Evolutionary conservation across 345 rosid species (phyloP).

Genomic region (Mangifera indica): DNA sequence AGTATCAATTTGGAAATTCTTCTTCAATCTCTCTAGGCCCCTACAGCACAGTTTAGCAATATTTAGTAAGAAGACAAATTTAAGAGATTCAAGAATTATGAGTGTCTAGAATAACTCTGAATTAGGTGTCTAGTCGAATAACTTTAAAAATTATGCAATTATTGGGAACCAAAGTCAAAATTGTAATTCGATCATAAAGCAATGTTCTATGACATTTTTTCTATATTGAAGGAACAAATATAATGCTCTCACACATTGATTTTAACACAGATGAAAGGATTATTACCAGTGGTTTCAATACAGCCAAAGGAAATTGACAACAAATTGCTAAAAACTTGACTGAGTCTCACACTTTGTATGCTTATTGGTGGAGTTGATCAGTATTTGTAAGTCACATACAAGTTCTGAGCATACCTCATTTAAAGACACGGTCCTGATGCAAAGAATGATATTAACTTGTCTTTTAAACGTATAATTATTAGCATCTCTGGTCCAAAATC

Average conservation of each 20-base stretch:
- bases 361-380: background rate
- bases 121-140: background rate
- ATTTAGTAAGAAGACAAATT: background rate
- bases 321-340: background rate
- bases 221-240: background rate
- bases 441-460: background rate
- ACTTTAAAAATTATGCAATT: background rate
- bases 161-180: background rate
- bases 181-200: background rate
- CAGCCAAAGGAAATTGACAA: background rate
- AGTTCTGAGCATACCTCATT: too few species aligned
- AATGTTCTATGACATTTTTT: background rate
- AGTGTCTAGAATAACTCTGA: background rate
- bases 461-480: background rate
- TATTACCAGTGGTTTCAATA: background rate
- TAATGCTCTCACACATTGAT: background rate
- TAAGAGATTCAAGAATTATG: slow-evolving; percentile 1
- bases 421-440: background rate
- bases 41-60: slow-evolving; percentile 33
- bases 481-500: too few species aligned
- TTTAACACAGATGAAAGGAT: background rate
- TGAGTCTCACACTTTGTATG: background rate
- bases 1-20: slow-evolving; percentile 58
- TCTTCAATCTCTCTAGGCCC: slow-evolving; percentile 70
- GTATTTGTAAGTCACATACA: background rate